phyloP scores from a whole-genome alignment of 805 yeast genomes.

The Yarrowia sp. region DNA sequence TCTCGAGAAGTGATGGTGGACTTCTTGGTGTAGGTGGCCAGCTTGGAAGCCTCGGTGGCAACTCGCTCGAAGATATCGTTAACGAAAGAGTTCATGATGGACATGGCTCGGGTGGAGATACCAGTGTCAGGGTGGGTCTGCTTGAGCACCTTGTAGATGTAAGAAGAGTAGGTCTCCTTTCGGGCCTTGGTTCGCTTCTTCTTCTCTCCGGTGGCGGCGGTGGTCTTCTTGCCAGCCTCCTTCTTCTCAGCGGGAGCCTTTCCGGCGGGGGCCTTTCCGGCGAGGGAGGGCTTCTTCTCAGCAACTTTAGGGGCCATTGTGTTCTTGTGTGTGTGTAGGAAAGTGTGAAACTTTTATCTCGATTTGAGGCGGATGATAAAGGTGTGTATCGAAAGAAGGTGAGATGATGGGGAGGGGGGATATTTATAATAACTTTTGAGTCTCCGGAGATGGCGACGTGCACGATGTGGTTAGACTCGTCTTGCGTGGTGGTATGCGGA shows the following conservation, averaged over 20 bases:
- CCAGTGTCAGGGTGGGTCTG: conserved; percentile 99
- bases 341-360: conserved; percentile 35
- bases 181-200: conserved; percentile 94
- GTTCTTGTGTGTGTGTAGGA: conserved; percentile 21
- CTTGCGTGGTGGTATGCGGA: background rate
- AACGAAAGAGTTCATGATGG: conserved; percentile 97
- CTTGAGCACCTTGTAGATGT: conserved; percentile 96
- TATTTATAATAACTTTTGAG: conserved; percentile 15
- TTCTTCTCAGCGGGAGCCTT: conserved; percentile 97
- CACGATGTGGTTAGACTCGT: conserved; percentile 20
- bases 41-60: conserved; percentile 95
- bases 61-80: conserved; percentile 98
- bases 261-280: conserved; percentile 67
- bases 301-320: conserved; percentile 48
- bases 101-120: conserved; percentile 98
- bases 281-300: conserved; percentile 56
- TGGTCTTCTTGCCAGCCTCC: conserved; percentile 84
- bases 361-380: conserved; percentile 29
- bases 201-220: conserved; percentile 69
- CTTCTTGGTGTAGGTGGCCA: conserved; percentile 98
- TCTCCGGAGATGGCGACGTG: background rate
- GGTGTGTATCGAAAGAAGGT: conserved; percentile 32
- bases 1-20: conserved; percentile 97
- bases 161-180: conserved; percentile 97
- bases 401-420: conserved; percentile 26